Evolutionary conservation across 1,139 yeast species (phyloP).

Genomic region (Blastobotrys aristatus): DNA sequence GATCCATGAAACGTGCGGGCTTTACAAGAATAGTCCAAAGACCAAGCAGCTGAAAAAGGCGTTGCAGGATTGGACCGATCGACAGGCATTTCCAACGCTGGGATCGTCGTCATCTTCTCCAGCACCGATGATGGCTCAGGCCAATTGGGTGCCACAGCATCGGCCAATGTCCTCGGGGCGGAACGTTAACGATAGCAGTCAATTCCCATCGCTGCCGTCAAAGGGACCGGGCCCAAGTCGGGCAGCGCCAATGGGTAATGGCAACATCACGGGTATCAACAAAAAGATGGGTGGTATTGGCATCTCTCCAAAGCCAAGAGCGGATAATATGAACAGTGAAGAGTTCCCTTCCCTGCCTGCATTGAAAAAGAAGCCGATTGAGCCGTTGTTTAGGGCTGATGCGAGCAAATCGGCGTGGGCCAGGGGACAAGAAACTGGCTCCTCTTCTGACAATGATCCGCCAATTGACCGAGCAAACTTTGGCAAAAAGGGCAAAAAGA

Average conservation of each 20-base stretch:
- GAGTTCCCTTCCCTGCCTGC: conserved; percentile 16
- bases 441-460: conserved; percentile 3
- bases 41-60: conserved; percentile 18
- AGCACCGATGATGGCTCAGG: not conserved
- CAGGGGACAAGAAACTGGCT: too few species aligned
- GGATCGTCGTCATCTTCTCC: conserved; percentile 1
- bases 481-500: conserved; percentile 25
- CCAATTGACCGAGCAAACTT: conserved; percentile 7
- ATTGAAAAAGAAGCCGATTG: conserved; percentile 7
- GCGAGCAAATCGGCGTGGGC: not conserved
- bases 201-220: conserved; percentile 26
- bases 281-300: conserved; percentile 6
- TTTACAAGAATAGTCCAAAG: conserved; percentile 26
- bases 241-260: conserved; percentile 2
- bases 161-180: not conserved
- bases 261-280: conserved; percentile 7
- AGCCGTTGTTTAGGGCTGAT: conserved; percentile 6
- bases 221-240: not conserved
- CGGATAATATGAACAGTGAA: not conserved
- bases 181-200: conserved; percentile 7
- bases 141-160: conserved; percentile 5
- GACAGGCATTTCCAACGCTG: conserved; percentile 17
- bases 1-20: conserved; percentile 41
- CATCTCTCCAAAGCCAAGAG: conserved; percentile 1
- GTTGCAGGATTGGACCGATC: conserved; percentile 19